Conservation (phyloP, 352 stramenopile genomes). For the Phytophthora foliorum region DNA sequence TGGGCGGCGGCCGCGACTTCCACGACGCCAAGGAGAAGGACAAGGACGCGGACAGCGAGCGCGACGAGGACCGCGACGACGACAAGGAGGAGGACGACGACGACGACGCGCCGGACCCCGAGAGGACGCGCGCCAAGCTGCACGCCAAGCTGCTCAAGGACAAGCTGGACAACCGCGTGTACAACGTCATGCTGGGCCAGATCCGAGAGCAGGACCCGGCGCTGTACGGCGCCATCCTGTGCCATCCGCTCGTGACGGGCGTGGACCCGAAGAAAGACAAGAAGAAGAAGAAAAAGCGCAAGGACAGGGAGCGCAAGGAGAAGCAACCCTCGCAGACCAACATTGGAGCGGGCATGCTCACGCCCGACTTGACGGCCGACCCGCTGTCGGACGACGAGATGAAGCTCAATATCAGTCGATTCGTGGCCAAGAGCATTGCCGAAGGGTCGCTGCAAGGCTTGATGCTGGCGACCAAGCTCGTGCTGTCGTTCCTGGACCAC, state of each 20-base stretch:
- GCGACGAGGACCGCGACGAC: conserved; percentile 70
- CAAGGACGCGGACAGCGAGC: conserved; percentile 69
- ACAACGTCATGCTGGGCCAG: conserved; percentile 76
- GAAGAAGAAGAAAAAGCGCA: conserved; percentile 88
- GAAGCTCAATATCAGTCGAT: conserved; percentile 72
- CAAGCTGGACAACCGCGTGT: conserved; percentile 81
- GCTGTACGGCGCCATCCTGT: conserved; percentile 87
- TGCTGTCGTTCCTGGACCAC: conserved; percentile 61
- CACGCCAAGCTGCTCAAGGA: conserved; percentile 73
- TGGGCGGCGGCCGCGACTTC: conserved; percentile 75
- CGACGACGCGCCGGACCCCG: conserved; percentile 56
- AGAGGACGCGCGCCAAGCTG: conserved; percentile 50
- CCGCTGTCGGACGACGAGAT: conserved; percentile 64
- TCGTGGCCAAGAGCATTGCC: conserved; percentile 80
- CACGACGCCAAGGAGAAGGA: conserved; percentile 78
- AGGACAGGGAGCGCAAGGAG: conserved; percentile 84
- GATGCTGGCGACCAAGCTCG: conserved; percentile 76
- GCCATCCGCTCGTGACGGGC: conserved; percentile 84
- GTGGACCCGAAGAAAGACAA: conserved; percentile 85
- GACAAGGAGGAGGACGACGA: conserved; percentile 70
- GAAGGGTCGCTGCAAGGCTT: conserved; percentile 83
- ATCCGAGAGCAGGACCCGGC: conserved; percentile 86
- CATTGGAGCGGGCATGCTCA: conserved; percentile 64
- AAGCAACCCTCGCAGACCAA: conserved; percentile 52
- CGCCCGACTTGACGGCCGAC: conserved; percentile 71